Evolutionary conservation across 352 stramenopile species (phyloP).

Genomic region (Pythium apleroticum): DNA sequence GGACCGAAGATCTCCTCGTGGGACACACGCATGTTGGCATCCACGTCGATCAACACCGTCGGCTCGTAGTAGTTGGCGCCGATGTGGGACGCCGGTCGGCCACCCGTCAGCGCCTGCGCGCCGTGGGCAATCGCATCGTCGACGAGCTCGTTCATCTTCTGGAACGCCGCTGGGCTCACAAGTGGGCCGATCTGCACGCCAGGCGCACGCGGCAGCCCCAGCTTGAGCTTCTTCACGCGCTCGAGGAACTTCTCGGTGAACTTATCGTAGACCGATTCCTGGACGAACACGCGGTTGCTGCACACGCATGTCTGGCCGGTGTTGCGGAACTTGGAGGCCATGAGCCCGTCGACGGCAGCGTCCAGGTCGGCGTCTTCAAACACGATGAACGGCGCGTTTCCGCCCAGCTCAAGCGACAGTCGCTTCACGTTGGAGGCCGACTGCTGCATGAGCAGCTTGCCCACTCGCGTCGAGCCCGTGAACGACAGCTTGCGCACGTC

Average conservation of each 20-base stretch:
- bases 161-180: constrained; percentile 89
- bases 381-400: constrained; percentile 93
- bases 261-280: constrained; percentile 91
- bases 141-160: constrained; percentile 88
- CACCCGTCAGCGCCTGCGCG: constrained; percentile 83
- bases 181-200: constrained; percentile 92
- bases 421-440: constrained; percentile 79
- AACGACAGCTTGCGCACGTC: constrained; percentile 91
- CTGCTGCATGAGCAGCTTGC: constrained; percentile 79
- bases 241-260: constrained; percentile 87
- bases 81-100: constrained; percentile 54
- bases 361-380: constrained; percentile 89
- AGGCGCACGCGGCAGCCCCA: constrained; percentile 83
- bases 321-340: constrained; percentile 89
- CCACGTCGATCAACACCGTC: constrained; percentile 90
- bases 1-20: constrained; percentile 97
- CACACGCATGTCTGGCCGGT: constrained; percentile 89
- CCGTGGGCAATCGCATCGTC: constrained; percentile 91
- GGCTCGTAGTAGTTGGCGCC: constrained; percentile 92
- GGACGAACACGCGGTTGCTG: constrained; percentile 94
- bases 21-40: constrained; percentile 87
- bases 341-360: constrained; percentile 81
- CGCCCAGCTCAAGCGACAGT: constrained; percentile 90
- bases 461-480: constrained; percentile 83
- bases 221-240: constrained; percentile 78